Evolutionary conservation across 2,329 filamentous ascomycete species (phyloP).

Genomic region (Colletotrichum gloeosporioides): DNA sequence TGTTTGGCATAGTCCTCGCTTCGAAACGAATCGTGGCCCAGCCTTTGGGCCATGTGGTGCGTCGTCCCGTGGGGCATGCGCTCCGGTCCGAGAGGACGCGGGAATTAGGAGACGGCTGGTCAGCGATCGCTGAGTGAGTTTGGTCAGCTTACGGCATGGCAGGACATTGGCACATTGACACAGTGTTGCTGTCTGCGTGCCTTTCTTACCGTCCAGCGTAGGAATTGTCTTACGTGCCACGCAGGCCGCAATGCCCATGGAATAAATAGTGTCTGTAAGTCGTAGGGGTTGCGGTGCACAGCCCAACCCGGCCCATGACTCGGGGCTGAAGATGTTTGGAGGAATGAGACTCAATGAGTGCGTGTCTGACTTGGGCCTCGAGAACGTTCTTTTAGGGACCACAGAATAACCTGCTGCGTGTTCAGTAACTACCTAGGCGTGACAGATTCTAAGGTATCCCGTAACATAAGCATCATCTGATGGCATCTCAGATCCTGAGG

Average conservation of each 20-base stretch:
- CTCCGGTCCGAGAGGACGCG: not conserved
- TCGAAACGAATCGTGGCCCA: slow-evolving; percentile 7
- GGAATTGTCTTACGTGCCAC: not conserved
- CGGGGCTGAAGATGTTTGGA: not conserved
- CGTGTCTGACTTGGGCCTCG: not conserved
- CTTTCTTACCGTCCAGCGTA: not conserved
- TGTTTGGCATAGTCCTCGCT: slow-evolving; percentile 7
- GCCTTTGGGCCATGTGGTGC: not conserved
- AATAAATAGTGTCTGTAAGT: not conserved
- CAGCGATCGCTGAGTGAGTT: not conserved
- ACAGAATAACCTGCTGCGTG: not conserved
- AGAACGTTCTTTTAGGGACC: not conserved
- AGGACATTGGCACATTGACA: not conserved
- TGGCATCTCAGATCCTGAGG: not conserved
- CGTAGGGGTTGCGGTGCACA: not conserved
- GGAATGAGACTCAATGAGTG: not conserved
- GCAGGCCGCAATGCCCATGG: not conserved
- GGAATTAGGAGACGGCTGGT: not conserved
- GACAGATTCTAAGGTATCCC: not conserved
- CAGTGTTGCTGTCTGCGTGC: not conserved
- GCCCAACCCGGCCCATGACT: not conserved
- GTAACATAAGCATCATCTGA: not conserved
- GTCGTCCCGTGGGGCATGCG: not conserved
- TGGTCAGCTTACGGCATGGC: not conserved
- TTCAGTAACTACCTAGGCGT: not conserved